These are phyloP conservation scores for Penicillium sp. DNA, from an alignment of 2,329 filamentous ascomycete genomes.

Conservation along the genomic window DNA sequence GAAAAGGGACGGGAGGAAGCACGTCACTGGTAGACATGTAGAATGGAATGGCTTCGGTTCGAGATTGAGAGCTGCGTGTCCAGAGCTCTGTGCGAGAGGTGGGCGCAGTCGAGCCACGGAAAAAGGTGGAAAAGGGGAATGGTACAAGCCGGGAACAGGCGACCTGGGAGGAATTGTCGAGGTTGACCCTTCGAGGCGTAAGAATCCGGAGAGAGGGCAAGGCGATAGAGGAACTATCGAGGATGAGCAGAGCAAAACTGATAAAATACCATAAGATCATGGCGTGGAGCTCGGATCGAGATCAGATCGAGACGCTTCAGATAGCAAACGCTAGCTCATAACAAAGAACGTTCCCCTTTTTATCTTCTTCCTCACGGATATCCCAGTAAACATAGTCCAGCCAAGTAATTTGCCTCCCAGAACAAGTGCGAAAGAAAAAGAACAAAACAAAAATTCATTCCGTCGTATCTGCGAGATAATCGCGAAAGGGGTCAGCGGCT, in stretches of 20 bases:
- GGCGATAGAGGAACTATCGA: not conserved
- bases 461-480: constrained; percentile 26
- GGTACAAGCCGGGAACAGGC: not conserved
- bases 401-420: constrained; percentile 17
- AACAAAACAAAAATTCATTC: constrained; percentile 30
- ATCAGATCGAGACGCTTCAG: constrained; percentile 15
- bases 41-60: not conserved
- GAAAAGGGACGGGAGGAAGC: not conserved
- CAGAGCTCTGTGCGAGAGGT: not conserved
- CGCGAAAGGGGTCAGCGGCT: not conserved
- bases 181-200: too few species aligned
- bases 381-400: constrained; percentile 17
- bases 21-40: not conserved
- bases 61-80: not conserved
- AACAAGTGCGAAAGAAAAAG: constrained; percentile 22
- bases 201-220: not conserved
- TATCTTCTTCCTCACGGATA: constrained; percentile 12
- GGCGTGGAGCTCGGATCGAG: not conserved
- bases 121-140: not conserved
- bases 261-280: not conserved
- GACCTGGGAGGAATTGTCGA: not conserved
- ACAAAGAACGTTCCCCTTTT: constrained; percentile 7
- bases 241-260: constrained; percentile 2
- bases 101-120: not conserved
- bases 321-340: constrained; percentile 23